phyloP scores from a whole-genome alignment of 805 yeast genomes.

The Lachancea kluyveri region DNA sequence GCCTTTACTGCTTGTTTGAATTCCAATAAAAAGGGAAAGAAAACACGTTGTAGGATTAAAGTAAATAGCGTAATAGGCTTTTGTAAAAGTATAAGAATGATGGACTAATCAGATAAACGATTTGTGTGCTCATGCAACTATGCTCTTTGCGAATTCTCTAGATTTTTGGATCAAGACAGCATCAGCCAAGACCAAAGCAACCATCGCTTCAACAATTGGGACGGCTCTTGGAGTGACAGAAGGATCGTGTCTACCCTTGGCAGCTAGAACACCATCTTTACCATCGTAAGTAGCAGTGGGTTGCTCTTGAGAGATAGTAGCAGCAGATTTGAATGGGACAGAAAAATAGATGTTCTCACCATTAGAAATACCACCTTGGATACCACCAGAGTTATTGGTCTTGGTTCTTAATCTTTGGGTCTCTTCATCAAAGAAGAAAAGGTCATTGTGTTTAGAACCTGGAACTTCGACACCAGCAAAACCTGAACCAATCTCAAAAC shows the following conservation, averaged over 20 bases:
- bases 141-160: slow-evolving; percentile 50
- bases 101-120: slow-evolving; percentile 1
- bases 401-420: slow-evolving; percentile 67
- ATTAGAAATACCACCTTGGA: slow-evolving; percentile 96
- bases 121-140: slow-evolving; percentile 22
- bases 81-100: background rate
- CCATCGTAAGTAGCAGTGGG: slow-evolving; percentile 86
- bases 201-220: slow-evolving; percentile 97
- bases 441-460: slow-evolving; percentile 92
- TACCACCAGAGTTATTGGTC: slow-evolving; percentile 94
- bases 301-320: slow-evolving; percentile 93
- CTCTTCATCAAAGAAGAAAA: slow-evolving; percentile 59
- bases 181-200: slow-evolving; percentile 91
- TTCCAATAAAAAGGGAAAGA: too few relatives aligned
- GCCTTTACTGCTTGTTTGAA: too few relatives aligned
- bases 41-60: too few relatives aligned
- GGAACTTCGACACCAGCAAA: slow-evolving; percentile 84
- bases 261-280: slow-evolving; percentile 77
- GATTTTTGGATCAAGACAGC: slow-evolving; percentile 79
- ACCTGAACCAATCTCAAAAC: slow-evolving; percentile 96
- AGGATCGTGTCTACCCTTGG: slow-evolving; percentile 98
- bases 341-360: slow-evolving; percentile 94
- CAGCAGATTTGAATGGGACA: slow-evolving; percentile 97
- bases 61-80: too few relatives aligned
- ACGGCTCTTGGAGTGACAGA: slow-evolving; percentile 98